These are phyloP conservation scores for Pseudogymnoascus verrucosus DNA, from an alignment of 2,329 filamentous ascomycete species.

Conservation along the genomic window DNA sequence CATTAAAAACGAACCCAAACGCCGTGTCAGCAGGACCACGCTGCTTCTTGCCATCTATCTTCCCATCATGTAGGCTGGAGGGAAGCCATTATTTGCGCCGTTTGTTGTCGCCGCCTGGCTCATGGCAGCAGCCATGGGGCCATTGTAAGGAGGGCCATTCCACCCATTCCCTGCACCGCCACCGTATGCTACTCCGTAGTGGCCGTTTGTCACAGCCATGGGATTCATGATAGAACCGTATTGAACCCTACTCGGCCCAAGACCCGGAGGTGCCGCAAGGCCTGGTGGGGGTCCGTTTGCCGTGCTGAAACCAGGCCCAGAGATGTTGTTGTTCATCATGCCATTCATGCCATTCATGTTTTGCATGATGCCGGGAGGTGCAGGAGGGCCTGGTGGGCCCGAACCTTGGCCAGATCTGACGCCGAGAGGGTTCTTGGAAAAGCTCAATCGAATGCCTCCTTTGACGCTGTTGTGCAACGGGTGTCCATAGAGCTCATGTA, in stretches of 20 bases:
- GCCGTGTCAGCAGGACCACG: background rate
- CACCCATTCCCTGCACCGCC: constrained; percentile 20
- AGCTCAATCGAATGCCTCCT: constrained; percentile 89
- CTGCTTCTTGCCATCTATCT: constrained; percentile 20
- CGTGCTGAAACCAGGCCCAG: constrained; percentile 26
- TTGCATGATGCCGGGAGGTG: constrained; percentile 37
- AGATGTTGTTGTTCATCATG: constrained; percentile 38
- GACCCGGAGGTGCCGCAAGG: constrained; percentile 65
- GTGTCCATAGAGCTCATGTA: constrained; percentile 83
- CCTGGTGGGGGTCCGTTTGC: constrained; percentile 69
- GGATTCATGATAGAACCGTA: constrained; percentile 21
- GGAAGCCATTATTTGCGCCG: constrained; percentile 24
- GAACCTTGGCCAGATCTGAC: constrained; percentile 67
- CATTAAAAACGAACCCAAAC: constrained; percentile 9
- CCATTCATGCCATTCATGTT: constrained; percentile 56
- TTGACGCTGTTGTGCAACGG: constrained; percentile 86
- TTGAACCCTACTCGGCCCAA: constrained; percentile 32
- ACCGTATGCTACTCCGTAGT: constrained; percentile 15
- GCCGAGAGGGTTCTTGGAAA: constrained; percentile 93
- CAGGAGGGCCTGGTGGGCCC: constrained; percentile 30
- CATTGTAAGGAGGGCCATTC: constrained; percentile 21
- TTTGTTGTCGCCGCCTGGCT: constrained; percentile 22
- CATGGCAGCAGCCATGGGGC: constrained; percentile 23
- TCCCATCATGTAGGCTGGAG: constrained; percentile 31
- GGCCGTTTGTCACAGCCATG: constrained; percentile 17